phyloP scores from a whole-genome alignment of 2,329 filamentous ascomycete genomes.

The Cercospora sp. region DNA sequence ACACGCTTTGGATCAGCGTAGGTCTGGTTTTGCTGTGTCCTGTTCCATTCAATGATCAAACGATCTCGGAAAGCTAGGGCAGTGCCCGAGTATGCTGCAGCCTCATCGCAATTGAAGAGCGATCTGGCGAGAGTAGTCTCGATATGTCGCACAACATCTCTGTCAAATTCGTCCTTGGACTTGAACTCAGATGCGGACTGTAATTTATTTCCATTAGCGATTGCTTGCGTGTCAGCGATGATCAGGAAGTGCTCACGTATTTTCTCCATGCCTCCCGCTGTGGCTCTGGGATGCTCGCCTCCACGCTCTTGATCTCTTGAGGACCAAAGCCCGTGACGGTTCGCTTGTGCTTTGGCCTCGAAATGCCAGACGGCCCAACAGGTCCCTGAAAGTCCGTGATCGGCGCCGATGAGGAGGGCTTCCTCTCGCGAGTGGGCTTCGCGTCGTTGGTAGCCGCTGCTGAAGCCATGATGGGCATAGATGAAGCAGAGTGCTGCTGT shows the following conservation, averaged over 20 bases:
- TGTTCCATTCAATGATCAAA: constrained; percentile 94
- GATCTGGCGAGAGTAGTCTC: constrained; percentile 95
- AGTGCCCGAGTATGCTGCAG: constrained; percentile 85
- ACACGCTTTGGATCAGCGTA: constrained; percentile 87
- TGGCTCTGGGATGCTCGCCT: constrained; percentile 85
- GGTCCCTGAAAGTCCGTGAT: constrained; percentile 84
- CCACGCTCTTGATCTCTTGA: constrained; percentile 87
- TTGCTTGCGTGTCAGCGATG: background rate
- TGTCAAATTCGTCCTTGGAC: constrained; percentile 77
- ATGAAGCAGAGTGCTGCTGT: background rate
- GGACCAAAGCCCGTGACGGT: constrained; percentile 94
- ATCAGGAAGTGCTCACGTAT: constrained; percentile 48
- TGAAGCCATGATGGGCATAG: constrained; percentile 26
- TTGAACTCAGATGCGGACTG: constrained; percentile 69
- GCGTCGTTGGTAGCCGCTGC: constrained; percentile 36
- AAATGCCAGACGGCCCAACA: constrained; percentile 75
- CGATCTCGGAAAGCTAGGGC: constrained; percentile 90
- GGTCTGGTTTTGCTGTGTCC: constrained; percentile 94
- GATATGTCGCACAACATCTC: constrained; percentile 86
- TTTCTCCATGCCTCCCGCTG: constrained; percentile 76
- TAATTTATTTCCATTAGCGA: constrained; percentile 19
- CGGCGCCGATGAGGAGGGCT: constrained; percentile 77
- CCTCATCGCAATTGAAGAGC: constrained; percentile 96
- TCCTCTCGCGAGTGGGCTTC: constrained; percentile 64
- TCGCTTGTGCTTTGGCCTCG: constrained; percentile 92